Percentiles rank a stretch among this genome's conserved stretches.
Evolutionary conservation across 176 grass and related monocot genomes (phyloP).

Genomic region (Tillandsia leiboldiana): DNA sequence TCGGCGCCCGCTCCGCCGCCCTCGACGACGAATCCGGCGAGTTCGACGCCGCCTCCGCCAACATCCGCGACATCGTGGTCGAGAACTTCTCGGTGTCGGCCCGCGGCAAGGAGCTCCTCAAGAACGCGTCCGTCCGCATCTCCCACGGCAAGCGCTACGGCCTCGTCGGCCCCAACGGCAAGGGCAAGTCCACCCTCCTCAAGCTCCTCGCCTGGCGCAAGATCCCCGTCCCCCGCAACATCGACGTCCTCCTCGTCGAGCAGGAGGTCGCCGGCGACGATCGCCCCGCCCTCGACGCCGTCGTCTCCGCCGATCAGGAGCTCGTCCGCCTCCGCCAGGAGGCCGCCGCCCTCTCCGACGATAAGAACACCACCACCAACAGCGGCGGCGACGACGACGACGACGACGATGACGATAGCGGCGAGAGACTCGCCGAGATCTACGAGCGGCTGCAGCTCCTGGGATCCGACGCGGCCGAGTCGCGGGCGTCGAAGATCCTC

Average conservation of each 20-base stretch:
- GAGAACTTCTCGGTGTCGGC: conserved; percentile 87
- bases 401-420: conserved; percentile 32
- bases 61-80: conserved; percentile 63
- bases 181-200: conserved; percentile 82
- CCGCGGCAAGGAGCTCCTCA: conserved; percentile 80
- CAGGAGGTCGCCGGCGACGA: conserved; percentile 83
- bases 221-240: conserved; percentile 74
- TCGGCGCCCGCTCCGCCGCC: conserved; percentile 44
- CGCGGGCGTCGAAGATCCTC: conserved; percentile 65
- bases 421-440: conserved; percentile 50
- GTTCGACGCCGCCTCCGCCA: conserved; percentile 40
- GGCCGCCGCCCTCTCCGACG: conserved; percentile 37
- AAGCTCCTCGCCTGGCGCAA: conserved; percentile 84
- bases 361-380: conserved; percentile 11
- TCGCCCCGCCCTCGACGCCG: conserved; percentile 51
- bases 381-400: conserved; percentile 9
- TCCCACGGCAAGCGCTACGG: conserved; percentile 77
- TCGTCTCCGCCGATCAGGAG: conserved; percentile 80
- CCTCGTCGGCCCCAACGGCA: conserved; percentile 87
- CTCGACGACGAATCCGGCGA: conserved; percentile 19
- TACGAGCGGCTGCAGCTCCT: conserved; percentile 78
- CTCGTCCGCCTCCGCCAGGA: conserved; percentile 70
- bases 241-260: conserved; percentile 86
- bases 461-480: conserved; percentile 62
- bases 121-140: conserved; percentile 71